A percentile compares a stretch with the other conserved stretches of the same genome.
Evolutionary conservation across 2,329 filamentous ascomycete genomes (phyloP).

Genomic region (Scolecobasidium constrictum): DNA sequence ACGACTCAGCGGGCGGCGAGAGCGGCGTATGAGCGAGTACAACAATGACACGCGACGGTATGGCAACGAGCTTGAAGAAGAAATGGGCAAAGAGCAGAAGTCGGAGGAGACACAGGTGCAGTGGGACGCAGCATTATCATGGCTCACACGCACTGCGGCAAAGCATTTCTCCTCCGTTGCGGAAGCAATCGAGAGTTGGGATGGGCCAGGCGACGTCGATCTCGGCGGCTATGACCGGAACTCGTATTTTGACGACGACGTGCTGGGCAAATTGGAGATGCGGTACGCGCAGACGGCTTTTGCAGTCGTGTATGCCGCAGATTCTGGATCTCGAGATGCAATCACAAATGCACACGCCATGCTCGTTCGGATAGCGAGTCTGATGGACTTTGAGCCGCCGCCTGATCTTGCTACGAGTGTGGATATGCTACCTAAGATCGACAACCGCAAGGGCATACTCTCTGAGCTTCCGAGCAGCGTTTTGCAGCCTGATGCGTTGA

Average conservation of each 20-base stretch:
- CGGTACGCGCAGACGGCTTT: slow-evolving; percentile 59
- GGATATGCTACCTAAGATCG: slow-evolving; percentile 31
- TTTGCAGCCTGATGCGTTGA: slow-evolving; percentile 35
- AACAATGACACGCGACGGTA: neutral
- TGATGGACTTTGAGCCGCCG: slow-evolving; percentile 50
- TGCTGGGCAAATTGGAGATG: slow-evolving; percentile 47
- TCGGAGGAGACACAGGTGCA: slow-evolving; percentile 28
- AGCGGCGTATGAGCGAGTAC: neutral
- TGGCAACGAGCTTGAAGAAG: neutral
- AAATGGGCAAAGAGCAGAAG: slow-evolving; percentile 25
- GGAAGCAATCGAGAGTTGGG: slow-evolving; percentile 58
- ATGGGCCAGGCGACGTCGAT: slow-evolving; percentile 60
- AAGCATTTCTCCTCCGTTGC: slow-evolving; percentile 53
- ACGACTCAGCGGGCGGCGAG: slow-evolving; percentile 25
- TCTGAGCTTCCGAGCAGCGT: slow-evolving; percentile 20
- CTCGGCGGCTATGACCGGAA: slow-evolving; percentile 46
- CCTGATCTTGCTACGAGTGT: slow-evolving; percentile 33
- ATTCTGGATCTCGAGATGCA: slow-evolving; percentile 47
- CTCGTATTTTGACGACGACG: slow-evolving; percentile 49
- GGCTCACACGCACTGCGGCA: slow-evolving; percentile 51
- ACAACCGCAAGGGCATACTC: slow-evolving; percentile 23
- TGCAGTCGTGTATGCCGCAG: slow-evolving; percentile 56
- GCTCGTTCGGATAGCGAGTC: slow-evolving; percentile 45
- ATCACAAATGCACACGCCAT: slow-evolving; percentile 51
- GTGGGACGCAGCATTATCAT: slow-evolving; percentile 60